Conservation (phyloP, 441 rosid genomes). For the Geranium incanum region DNA sequence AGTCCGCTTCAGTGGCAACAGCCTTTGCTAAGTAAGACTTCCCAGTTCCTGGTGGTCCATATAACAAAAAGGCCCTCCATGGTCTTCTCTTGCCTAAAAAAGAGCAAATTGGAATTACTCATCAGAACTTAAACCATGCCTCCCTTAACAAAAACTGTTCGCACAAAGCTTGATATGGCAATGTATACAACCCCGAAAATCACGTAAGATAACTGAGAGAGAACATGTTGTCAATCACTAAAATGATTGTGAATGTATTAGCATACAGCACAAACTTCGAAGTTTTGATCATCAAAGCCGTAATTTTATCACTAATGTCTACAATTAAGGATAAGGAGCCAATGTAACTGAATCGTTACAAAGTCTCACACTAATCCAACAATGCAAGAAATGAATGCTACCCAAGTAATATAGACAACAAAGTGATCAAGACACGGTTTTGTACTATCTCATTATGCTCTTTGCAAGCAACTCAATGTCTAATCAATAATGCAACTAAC, state of each 20-base stretch:
- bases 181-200: not conserved
- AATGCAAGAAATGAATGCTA: not conserved
- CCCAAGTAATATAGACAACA: not conserved
- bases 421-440: not conserved
- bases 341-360: not conserved
- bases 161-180: not conserved
- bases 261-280: not conserved
- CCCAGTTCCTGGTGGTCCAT: constrained; percentile 98
- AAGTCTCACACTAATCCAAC: not conserved
- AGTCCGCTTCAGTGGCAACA: constrained; percentile 98
- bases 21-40: constrained; percentile 99
- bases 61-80: constrained; percentile 92
- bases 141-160: not conserved
- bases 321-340: not conserved
- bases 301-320: not conserved
- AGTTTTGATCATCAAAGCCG: not conserved
- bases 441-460: not conserved
- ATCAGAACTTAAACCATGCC: not conserved
- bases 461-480: not conserved
- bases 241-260: not conserved
- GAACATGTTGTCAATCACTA: not conserved
- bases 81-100: constrained; percentile 81
- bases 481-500: not conserved
- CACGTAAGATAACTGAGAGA: not conserved
- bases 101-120: not conserved